Evolutionary conservation across 805 yeast genomes (phyloP).

Genomic region (Monosporozyma servazzii): DNA sequence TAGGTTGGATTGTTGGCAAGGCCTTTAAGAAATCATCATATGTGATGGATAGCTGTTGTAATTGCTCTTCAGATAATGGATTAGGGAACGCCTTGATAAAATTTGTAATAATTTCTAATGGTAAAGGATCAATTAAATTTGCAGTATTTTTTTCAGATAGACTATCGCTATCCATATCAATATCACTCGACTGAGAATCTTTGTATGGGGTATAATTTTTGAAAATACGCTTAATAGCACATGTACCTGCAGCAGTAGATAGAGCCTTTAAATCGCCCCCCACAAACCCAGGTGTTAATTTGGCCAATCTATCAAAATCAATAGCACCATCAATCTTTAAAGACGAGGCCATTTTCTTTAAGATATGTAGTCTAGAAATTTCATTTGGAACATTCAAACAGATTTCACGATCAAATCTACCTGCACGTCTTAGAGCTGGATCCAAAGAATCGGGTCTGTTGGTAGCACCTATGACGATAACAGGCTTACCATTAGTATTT

Average conservation of each 20-base stretch:
- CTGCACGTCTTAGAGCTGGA: slow-evolving; percentile 91
- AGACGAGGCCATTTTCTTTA: slow-evolving; percentile 59
- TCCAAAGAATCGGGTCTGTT: slow-evolving; percentile 94
- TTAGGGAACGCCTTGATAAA: slow-evolving; percentile 69
- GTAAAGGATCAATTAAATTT: slow-evolving; percentile 29
- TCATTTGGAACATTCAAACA: slow-evolving; percentile 93
- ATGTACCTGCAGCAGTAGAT: slow-evolving; percentile 89
- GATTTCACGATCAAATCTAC: slow-evolving; percentile 91
- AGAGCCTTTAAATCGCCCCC: slow-evolving; percentile 95
- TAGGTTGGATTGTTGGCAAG: slow-evolving; percentile 88
- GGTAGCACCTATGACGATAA: slow-evolving; percentile 91
- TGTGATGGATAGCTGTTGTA: slow-evolving; percentile 65
- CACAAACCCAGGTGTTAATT: slow-evolving; percentile 92
- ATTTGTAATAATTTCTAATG: slow-evolving; percentile 58
- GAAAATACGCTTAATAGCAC: slow-evolving; percentile 88
- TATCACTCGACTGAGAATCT: slow-evolving; percentile 3
- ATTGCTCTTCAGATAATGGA: slow-evolving; percentile 66
- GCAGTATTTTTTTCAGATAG: slow-evolving; percentile 26
- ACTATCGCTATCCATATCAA: slow-evolving; percentile 11
- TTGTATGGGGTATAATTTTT: slow-evolving; percentile 34
- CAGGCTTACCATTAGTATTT: slow-evolving; percentile 87
- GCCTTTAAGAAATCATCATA: slow-evolving; percentile 78
- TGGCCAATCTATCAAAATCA: slow-evolving; percentile 67
- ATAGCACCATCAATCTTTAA: slow-evolving; percentile 62
- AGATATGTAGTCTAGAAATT: slow-evolving; percentile 62